Conservation (phyloP, 2,329 filamentous ascomycete species). For the Claviceps pazoutovae region DNA sequence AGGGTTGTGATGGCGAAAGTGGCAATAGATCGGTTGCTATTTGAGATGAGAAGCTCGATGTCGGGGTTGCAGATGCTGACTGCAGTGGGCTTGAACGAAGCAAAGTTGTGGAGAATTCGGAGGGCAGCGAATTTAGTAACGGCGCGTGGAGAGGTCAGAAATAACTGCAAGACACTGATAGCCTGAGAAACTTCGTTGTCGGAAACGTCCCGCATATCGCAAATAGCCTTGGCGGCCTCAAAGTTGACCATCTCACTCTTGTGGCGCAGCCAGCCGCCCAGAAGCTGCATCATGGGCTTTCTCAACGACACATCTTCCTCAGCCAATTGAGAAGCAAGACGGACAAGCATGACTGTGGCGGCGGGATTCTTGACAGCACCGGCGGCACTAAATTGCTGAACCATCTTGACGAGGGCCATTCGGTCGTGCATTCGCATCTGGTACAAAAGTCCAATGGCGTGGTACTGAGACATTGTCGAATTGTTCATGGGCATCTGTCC, state of each 20-base stretch:
- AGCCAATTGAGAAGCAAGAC: constrained; percentile 82
- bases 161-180: constrained; percentile 88
- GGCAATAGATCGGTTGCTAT: constrained; percentile 91
- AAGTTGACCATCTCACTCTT: constrained; percentile 99
- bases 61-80: constrained; percentile 93
- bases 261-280: constrained; percentile 92
- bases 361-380: constrained; percentile 92
- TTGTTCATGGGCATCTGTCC: constrained; percentile 69
- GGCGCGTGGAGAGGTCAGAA: constrained; percentile 86
- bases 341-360: constrained; percentile 81
- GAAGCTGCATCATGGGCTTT: constrained; percentile 91
- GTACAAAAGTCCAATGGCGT: constrained; percentile 92
- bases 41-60: constrained; percentile 92
- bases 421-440: constrained; percentile 96
- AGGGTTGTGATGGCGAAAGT: constrained; percentile 97
- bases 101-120: constrained; percentile 89
- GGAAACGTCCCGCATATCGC: constrained; percentile 83
- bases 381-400: constrained; percentile 91
- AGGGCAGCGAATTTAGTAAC: constrained; percentile 97
- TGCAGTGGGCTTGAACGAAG: constrained; percentile 86
- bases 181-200: constrained; percentile 85
- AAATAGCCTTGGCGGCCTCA: constrained; percentile 95
- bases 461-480: constrained; percentile 96
- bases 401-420: constrained; percentile 99
- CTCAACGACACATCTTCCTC: constrained; percentile 82